Evolutionary conservation across 108 stramenopile genomes (phyloP), one percentile per base, ranked within the genome.

Genomic region (Skeletonema marinoi): DNA sequence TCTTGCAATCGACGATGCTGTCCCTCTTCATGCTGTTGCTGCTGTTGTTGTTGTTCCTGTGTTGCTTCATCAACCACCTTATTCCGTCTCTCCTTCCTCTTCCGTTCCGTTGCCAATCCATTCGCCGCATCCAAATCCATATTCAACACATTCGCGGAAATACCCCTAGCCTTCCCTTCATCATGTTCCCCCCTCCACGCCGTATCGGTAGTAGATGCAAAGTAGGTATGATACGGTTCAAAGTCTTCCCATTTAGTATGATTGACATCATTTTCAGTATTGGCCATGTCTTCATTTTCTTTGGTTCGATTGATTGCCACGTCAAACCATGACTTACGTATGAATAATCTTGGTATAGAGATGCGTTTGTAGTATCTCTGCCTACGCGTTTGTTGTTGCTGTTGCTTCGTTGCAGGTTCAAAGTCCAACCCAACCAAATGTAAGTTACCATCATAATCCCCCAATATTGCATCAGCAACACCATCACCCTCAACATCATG

Each of bases 201-300:
- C 6, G 64, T 61, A 38, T 71, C 73, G 6, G 66, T 67, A 44
- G 75, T 65, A 29, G 82, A 82, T 32, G 90, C 93, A 80, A 94
- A 94, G 66, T 89, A 89, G 10, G 91, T 85, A 68, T 94, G 91
- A 74, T 92, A 94, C 4, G 93, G 91, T 74, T 93, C 90, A 73
- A 89, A 77, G 19, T 87, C 78, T 54, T 85, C 81, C 59, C 88
- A 82, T 44, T 74, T 68, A 12, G 56, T 72, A 48, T 36, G 35
- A 60, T 35, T 68, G 71, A 35, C 77, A 64, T 11, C 21, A 42
- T 30, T 86, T 73, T 29, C 46, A 62, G 12, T 72, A 73, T 46
- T 87, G 71, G 63, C 54, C 64, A 85, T 78, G 41, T 73, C 73
- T 33, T 81, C 68, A 29, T 81, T 80, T 36, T 85, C 84, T 64